A percentile compares a stretch with the other conserved stretches of the same genome.
These are phyloP conservation scores for Mortierella sp. DNA, from an alignment of 371 early-diverging fungal genomes.

Conservation along the genomic window DNA sequence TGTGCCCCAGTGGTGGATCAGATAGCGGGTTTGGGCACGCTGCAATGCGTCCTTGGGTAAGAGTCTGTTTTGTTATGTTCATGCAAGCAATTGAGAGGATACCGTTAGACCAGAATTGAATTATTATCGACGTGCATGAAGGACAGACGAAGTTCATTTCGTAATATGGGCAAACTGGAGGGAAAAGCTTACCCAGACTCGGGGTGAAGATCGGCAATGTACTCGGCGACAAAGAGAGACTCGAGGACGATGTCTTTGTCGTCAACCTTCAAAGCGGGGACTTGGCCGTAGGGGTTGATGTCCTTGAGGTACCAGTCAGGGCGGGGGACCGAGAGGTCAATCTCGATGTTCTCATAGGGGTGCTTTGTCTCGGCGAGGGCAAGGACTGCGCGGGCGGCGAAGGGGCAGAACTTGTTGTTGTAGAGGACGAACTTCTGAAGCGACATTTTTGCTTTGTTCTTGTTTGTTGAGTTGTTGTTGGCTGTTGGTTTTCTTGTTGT, in stretches of 20 bases:
- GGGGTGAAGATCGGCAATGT: conserved; percentile 36
- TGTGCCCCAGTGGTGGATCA: conserved; percentile 39
- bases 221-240: conserved; percentile 35
- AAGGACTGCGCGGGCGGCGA: conserved; percentile 28
- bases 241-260: conserved; percentile 32
- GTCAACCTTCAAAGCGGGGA: conserved; percentile 36
- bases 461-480: neutral
- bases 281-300: conserved; percentile 36
- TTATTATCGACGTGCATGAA: neutral
- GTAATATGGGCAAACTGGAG: neutral
- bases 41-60: conserved; percentile 30
- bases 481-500: neutral
- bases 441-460: neutral
- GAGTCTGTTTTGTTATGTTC: conserved; percentile 16
- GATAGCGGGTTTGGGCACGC: conserved; percentile 36
- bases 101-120: neutral
- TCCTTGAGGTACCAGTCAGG: conserved; percentile 48
- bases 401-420: conserved; percentile 31
- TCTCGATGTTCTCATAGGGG: conserved; percentile 19
- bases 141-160: neutral
- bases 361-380: conserved; percentile 47
- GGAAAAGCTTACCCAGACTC: conserved; percentile 18
- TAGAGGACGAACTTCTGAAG: conserved; percentile 34
- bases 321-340: conserved; percentile 32
- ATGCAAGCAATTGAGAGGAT: neutral